Conservation (phyloP, 1,284 basidiomycete species). For the Microbotryum lychnidis-dioicae region DNA sequence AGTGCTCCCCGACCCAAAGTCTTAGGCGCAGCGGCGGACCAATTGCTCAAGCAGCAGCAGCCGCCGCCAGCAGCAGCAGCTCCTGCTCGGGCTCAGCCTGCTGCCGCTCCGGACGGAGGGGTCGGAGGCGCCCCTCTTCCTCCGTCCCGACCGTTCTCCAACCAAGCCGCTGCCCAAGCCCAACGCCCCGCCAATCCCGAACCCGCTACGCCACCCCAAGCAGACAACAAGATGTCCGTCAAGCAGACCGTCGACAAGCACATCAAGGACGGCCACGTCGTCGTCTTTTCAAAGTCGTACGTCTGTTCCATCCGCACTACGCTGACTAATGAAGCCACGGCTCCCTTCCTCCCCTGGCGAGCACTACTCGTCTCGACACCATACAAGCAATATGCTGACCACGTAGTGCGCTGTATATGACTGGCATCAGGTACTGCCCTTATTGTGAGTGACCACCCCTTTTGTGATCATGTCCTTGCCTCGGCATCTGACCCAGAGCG, state of each 20-base stretch:
- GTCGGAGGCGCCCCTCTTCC: too few species aligned
- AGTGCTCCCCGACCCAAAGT: too few species aligned
- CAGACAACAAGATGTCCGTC: conserved; percentile 36
- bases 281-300: conserved; percentile 41
- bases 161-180: too few species aligned
- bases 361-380: too few species aligned
- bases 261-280: conserved; percentile 38
- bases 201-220: conserved; percentile 2
- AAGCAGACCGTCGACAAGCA: conserved; percentile 38
- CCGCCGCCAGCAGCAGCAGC: too few species aligned
- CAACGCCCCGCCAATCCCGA: neutral
- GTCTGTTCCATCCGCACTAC: conserved; percentile 24
- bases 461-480: neutral
- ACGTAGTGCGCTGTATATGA: neutral
- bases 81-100: too few species aligned
- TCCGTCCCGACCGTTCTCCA: too few species aligned
- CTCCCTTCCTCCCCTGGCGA: too few species aligned
- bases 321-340: neutral
- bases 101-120: too few species aligned
- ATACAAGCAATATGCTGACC: neutral
- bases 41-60: too few species aligned
- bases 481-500: neutral
- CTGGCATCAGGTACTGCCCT: conserved; percentile 17
- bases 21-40: too few species aligned
- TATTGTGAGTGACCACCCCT: conserved; percentile 5